Evolutionary conservation across 495 filamentous ascomycete genomes (phyloP).

Genomic region (Pyronema domesticum): DNA sequence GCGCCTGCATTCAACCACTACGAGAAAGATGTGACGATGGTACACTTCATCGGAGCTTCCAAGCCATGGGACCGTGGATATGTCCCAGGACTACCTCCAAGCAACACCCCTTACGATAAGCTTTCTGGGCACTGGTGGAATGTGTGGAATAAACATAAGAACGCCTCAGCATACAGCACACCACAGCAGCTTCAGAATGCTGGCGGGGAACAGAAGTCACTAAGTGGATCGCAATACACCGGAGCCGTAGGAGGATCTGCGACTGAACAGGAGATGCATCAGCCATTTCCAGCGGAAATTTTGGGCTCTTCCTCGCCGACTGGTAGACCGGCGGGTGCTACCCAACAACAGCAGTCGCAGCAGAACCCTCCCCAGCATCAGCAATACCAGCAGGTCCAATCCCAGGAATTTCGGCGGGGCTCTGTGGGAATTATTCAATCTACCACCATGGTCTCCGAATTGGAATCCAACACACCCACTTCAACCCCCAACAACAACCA

Average conservation of each 20-base stretch:
- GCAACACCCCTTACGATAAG: constrained; percentile 47
- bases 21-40: constrained; percentile 64
- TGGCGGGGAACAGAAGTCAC: neutral
- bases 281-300: too few species aligned
- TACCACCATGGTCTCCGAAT: neutral
- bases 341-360: too few species aligned
- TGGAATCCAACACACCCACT: too few species aligned
- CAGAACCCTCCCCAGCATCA: too few species aligned
- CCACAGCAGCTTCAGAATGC: neutral
- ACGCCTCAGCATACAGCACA: neutral
- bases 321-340: too few species aligned
- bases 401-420: neutral
- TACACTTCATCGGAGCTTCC: constrained; percentile 81
- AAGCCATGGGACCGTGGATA: constrained; percentile 70
- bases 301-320: too few species aligned
- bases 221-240: too few species aligned
- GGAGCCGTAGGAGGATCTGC: too few species aligned
- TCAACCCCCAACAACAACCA: too few species aligned
- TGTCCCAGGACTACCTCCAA: neutral
- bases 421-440: neutral
- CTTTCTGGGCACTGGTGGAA: constrained; percentile 77
- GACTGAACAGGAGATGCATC: too few species aligned
- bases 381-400: too few species aligned
- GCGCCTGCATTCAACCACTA: constrained; percentile 80
- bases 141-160: constrained; percentile 60